Evolutionary conservation across 2,329 filamentous ascomycete species (phyloP), one percentile per base, ranked within the genome.

Genomic region (Aspergillus sp.): DNA sequence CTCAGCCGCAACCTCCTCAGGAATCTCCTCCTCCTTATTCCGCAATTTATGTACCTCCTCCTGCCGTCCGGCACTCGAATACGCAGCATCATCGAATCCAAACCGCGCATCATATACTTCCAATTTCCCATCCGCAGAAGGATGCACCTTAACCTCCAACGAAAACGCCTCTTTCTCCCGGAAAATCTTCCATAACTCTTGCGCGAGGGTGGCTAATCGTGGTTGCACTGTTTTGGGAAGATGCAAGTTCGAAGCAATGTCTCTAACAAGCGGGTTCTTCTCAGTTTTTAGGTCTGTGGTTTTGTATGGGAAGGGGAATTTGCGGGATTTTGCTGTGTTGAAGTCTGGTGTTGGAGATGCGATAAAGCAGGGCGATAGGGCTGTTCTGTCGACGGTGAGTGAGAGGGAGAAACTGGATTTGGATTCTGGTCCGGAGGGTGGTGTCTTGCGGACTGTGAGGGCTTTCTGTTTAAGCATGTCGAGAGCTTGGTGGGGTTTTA

Each of bases 81-180:
- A 83, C 0, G 84, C 83, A 2, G 84, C 83, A 67, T 87, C 83
- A 65, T 88, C 85, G 68, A 88, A 85, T 50, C 79, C 78, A 57
- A 86, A 79, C 43, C 74, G 72, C 1, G 83, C 77, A 35, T 69
- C 71, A 27, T 74, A 74, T 13, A 83, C 67, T 45, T 78, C 70
- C 1, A 86, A 56, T 2, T 62, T 60, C 15, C 73, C 70, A 9
- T 69, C 62, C 10, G 60, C 46, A 1, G 62, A 50, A 17, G 78
- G 58, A 1, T 74, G 70, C 50, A 81, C 64, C 23, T 67, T 68
- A 13, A 77, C 75, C 51, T 80, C 75, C 1, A 85, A 67, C 4
- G 80, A 73, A 56, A 85, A 80, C 2, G 82, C 84, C 69, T 88
- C 84, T 52, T 84, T 84, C 41, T 76, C 72, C 41, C 69, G 76